Evolutionary conservation across 177 flowering plant species (phyloP), one percentile per base, ranked within the genome.

Genomic region (Vitis hybrid): DNA sequence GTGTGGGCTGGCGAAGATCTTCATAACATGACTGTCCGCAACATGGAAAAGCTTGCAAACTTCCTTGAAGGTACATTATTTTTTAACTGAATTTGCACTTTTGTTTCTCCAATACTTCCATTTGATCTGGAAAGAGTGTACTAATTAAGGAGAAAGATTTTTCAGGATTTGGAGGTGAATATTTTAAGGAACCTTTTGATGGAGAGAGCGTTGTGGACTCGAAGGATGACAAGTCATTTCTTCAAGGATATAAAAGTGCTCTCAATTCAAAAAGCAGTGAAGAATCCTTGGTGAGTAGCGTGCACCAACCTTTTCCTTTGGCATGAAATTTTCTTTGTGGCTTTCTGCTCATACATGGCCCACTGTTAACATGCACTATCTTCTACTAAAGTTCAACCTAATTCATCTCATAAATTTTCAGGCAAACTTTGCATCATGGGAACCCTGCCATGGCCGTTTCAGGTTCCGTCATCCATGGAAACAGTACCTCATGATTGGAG

Each of bases 1-100:
- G 97, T 92, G 2, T 94, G 97, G 98, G 97, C 97, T 49, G 98
- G 98, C 19, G 81, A 82, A 74, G 97, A 92, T 69, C 91, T 94
- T 51, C 97, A 92, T 69, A 83, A 85, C 6, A 68, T 78, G 15
- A 62, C 84, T 2, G 89, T 86, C 57, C 66, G 64, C 62, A 90
- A 90, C 74, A 34, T 94, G 13, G 89, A 88, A 62, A 90, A 84
- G 75, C 87, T 94, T 62, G 91, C 82, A 6, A 74, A 11, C 56
- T 94, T 74, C 80, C 74, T 94, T 18, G 89, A 94, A 90, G 95
- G 98, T 93, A 72, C n/a, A 64, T 26, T 34, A n/a, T 2, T 32
- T 13, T 17, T 11, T 13, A 62, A 17, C 6, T 6, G 50, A 45
- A n/a, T 51, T 48, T 49, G 18, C 52, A 34, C 6, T 39, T 3